Percentiles rank a stretch among this genome's conserved stretches.
phyloP scores from a whole-genome alignment of 2,329 filamentous ascomycete genomes.

The Fusarium albosuccineum region DNA sequence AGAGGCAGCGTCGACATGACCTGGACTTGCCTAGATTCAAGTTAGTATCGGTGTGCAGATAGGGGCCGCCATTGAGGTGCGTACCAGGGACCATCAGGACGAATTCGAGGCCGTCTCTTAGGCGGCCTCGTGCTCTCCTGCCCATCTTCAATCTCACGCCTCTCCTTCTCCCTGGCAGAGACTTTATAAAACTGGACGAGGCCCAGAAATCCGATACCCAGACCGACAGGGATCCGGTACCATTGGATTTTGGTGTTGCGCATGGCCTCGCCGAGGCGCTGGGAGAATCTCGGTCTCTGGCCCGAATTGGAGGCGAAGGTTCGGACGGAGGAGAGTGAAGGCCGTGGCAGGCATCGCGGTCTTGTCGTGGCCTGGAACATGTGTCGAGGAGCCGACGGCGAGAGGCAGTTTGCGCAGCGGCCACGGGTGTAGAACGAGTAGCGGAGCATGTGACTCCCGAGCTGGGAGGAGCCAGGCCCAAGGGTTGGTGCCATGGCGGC shows the following conservation, averaged over 20 bases:
- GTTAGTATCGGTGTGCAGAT: slow-evolving; percentile 32
- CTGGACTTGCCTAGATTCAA: slow-evolving; percentile 77
- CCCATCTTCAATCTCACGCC: slow-evolving; percentile 58
- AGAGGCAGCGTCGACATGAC: slow-evolving; percentile 94
- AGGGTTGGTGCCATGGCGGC: slow-evolving; percentile 51
- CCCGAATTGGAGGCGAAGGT: slow-evolving; percentile 55
- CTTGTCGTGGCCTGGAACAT: slow-evolving; percentile 39
- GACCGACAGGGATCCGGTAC: slow-evolving; percentile 89
- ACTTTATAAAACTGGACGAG: slow-evolving; percentile 87
- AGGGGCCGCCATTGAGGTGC: slow-evolving; percentile 33
- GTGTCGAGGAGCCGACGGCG: slow-evolving; percentile 37
- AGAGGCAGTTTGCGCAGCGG: slow-evolving; percentile 48
- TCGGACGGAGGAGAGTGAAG: slow-evolving; percentile 44
- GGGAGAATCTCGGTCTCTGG: slow-evolving; percentile 63
- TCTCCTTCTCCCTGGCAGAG: slow-evolving; percentile 67
- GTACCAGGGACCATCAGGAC: slow-evolving; percentile 87
- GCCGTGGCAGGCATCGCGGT: slow-evolving; percentile 44
- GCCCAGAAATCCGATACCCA: slow-evolving; percentile 88
- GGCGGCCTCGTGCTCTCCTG: slow-evolving; percentile 58
- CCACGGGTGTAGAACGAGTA: slow-evolving; percentile 45
- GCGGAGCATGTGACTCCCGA: slow-evolving; percentile 50
- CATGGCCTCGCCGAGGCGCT: slow-evolving; percentile 63
- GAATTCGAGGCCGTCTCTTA: slow-evolving; percentile 71
- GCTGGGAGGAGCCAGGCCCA: slow-evolving; percentile 52
- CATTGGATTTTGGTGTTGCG: slow-evolving; percentile 76